These are phyloP conservation scores for Daldinia sp. DNA, from an alignment of 2,329 filamentous ascomycete species.

Conservation along the genomic window DNA sequence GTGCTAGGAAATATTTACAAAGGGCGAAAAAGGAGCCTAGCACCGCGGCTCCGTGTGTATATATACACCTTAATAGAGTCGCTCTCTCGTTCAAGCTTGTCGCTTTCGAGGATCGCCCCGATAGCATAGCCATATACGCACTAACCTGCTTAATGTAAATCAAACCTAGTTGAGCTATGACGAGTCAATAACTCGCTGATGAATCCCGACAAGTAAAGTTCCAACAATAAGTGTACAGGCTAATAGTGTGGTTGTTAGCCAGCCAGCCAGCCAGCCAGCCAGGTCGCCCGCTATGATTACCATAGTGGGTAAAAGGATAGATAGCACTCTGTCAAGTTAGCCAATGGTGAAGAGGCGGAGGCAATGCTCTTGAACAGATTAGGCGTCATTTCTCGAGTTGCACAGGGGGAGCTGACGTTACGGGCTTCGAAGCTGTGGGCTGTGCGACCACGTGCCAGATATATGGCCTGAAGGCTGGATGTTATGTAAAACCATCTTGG, in stretches of 20 bases:
- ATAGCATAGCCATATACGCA: constrained; percentile 8
- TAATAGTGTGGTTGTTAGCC: constrained; percentile 16
- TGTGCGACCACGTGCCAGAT: constrained; percentile 24
- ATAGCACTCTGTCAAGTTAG: constrained; percentile 23
- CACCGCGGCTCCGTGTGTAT: constrained; percentile 27
- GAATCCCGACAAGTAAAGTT: constrained; percentile 25
- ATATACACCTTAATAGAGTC: constrained; percentile 29
- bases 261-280: constrained; percentile 9
- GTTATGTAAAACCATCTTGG: constrained; percentile 4
- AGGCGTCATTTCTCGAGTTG: constrained; percentile 30
- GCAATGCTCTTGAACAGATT: constrained; percentile 23
- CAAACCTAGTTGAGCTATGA: constrained; percentile 15
- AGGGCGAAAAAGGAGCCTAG: constrained; percentile 27
- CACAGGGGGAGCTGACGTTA: constrained; percentile 23
- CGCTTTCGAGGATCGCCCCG: constrained; percentile 12
- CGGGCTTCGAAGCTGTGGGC: constrained; percentile 3
- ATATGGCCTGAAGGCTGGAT: constrained; percentile 22
- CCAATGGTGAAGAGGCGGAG: constrained; percentile 22
- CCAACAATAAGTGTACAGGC: constrained; percentile 11
- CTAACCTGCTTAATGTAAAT: background rate
- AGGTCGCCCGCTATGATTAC: constrained; percentile 5
- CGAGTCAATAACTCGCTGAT: constrained; percentile 10
- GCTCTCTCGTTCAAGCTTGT: constrained; percentile 34
- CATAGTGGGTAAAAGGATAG: background rate
- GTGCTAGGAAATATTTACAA: constrained; percentile 33